phyloP scores from a whole-genome alignment of 768 basidiomycete genomes.

The Cyclocybe aegerita region DNA sequence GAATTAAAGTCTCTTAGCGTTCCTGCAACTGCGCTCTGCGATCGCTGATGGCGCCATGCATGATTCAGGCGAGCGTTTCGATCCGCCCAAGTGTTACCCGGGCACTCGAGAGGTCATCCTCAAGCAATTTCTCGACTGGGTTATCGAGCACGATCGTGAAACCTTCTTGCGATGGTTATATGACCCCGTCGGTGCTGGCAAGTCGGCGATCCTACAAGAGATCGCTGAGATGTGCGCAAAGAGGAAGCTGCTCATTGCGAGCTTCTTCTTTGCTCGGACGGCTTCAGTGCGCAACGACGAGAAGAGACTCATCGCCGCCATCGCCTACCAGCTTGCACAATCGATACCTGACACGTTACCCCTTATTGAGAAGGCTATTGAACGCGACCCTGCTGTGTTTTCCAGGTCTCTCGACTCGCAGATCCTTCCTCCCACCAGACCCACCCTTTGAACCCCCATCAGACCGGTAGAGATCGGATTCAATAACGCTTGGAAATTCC shows the following conservation, averaged over 20 bases:
- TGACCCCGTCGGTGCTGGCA: constrained; percentile 5
- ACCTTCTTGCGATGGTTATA: not conserved
- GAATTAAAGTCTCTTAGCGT: too few species aligned
- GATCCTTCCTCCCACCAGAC: too few species aligned
- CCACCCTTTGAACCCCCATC: too few species aligned
- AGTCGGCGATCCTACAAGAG: constrained; percentile 5
- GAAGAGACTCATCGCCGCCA: constrained; percentile 25
- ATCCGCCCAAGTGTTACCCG: constrained; percentile 8
- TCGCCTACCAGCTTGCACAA: constrained; percentile 27
- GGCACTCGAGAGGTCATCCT: not conserved
- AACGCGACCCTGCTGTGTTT: constrained; percentile 16
- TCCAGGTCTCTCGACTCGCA: constrained; percentile 10
- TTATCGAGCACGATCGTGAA: not conserved
- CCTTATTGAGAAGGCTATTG: constrained; percentile 7
- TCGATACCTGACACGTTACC: not conserved
- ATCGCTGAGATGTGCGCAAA: constrained; percentile 14
- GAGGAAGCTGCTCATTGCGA: constrained; percentile 22
- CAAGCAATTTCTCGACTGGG: constrained; percentile 1
- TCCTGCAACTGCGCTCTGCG: too few species aligned
- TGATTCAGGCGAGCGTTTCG: constrained; percentile 3
- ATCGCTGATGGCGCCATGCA: not conserved
- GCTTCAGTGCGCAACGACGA: constrained; percentile 21
- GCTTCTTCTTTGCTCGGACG: constrained; percentile 34
- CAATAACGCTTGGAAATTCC: too few species aligned
- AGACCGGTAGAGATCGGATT: too few species aligned